Evolutionary conservation across 176 grass and related monocot genomes (phyloP), one percentile per base, ranked within the genome.

Genomic region (Rhynchospora breviuscula): DNA sequence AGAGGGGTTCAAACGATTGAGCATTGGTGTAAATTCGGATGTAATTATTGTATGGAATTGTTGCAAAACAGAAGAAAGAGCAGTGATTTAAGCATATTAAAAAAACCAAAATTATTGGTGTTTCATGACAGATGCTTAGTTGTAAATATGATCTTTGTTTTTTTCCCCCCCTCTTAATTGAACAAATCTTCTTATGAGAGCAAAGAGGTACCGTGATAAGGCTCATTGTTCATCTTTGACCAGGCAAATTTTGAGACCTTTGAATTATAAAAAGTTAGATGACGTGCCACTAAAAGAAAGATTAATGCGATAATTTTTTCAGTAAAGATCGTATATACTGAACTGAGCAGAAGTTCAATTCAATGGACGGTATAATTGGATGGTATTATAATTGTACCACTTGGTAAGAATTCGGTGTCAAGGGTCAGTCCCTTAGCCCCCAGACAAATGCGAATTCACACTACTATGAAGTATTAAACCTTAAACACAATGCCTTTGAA

Each of bases 171-270:
- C 35, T 44, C 31, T 46, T 64, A 81, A 81, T 47, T 22, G 47
- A 63, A 44, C 23, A 45, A 45, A 21, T 46, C 12, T 46, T 81
- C 33, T 63, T 81, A 45, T 25, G 18, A 63, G 79, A 81, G 79
- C 59, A 81, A 63, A 45, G 17, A 12, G 57, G 58, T 76, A 22
- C 15, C 26, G 10, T 63, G 57, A 72, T n/a, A 80, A 62, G 56
- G 51, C 15, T 19, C 58, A 44, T 63, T 81, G 58, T 81, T 81
- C 33, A 81, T 81, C 29, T 77, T 77, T 77, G 49, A 49, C 10
- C 44, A 74, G n/a, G 13, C 52, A 74, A 74, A 8, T 49, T 49
- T 4, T 23, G 6, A 22, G 51, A 74, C 0, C 4, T 26, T 15
- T 53, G 11, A 53, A 49, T 22, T 73, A 73, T 71, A 71, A 18